phyloP scores from a whole-genome alignment of 495 filamentous ascomycete species.

The Penicillium verhagenii region DNA sequence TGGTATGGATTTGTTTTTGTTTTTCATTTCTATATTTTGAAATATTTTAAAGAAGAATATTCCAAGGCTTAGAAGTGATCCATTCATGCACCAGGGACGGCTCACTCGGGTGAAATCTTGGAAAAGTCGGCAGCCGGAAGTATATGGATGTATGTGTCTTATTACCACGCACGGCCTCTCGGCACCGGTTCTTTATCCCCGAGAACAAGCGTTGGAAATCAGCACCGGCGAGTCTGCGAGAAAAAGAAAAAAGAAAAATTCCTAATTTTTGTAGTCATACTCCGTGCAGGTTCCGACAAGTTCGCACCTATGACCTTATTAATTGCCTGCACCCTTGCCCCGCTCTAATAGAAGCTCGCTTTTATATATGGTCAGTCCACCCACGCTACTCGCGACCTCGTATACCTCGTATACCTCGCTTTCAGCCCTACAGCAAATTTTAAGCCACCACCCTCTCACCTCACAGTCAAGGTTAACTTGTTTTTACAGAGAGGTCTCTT shows the following conservation, averaged over 20 bases:
- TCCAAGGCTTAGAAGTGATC: too few species aligned
- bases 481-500: background rate
- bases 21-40: too few species aligned
- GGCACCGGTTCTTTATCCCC: conserved; percentile 32
- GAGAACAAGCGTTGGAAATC: conserved; percentile 31
- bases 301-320: conserved; percentile 9
- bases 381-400: background rate
- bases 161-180: conserved; percentile 34
- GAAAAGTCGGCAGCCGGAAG: background rate
- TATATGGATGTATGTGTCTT: conserved; percentile 14
- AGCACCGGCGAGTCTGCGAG: conserved; percentile 7
- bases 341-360: background rate
- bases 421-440: conserved; percentile 22
- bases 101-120: background rate
- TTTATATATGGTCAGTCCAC: conserved; percentile 15
- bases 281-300: conserved; percentile 4
- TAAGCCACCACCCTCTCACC: background rate
- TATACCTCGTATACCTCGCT: conserved; percentile 16
- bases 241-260: conserved; percentile 2
- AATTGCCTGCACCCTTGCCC: conserved; percentile 7
- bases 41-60: too few species aligned
- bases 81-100: conserved; percentile 11
- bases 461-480: background rate
- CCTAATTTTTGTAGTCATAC: background rate
- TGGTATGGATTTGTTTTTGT: too few species aligned